Evolutionary conservation across 306 rosid genomes (phyloP), one percentile per base, ranked within the genome.

Genomic region (Sicyos baderoa): DNA sequence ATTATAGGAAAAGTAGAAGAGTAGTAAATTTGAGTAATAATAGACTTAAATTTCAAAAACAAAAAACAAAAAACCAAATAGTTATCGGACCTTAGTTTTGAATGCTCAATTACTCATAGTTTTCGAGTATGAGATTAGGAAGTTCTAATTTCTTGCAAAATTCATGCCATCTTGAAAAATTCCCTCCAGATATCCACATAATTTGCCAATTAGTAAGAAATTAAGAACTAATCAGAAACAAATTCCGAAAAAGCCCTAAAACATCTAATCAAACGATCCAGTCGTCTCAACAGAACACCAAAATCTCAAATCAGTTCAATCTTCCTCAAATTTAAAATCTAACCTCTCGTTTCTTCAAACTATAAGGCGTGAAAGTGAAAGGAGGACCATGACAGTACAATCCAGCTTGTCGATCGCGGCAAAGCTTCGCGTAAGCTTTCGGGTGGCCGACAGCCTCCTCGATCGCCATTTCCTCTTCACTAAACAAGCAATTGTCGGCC

Each of bases 361-460:
- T 74, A 55, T 84, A 88, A 52, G 99, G 96, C 21, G 78, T 75
- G 85, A 86, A 94, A 68, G 87, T 83, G 75, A 86, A 82, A 7
- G 97, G 96, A 77, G 97, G 97, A 45, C 95, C 99, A 79, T 56
- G 77, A 66, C 78, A 61, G 74, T 81, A 94, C 22, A 91, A 81
- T 74, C 82, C 68, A 52, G 79, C 73, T 27, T 79, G 50, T 27
- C 82, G 85, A 47, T 85, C 84, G 0, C 90, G 85, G 74, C 90
- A 94, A 82, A 88, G 89, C 83, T 76, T 84, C 0, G 86, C 89
- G 40, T 78, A 90, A 68, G 92, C 88, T 79, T 84, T 84, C 2
- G 99, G 97, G 84, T 81, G 87, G 9, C 99, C 99, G 8, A 86
- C 83, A 62, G 80, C 88, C 35, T 88, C 90, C 13, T 79, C 86